A percentile compares a stretch with the other conserved stretches of the same genome.
Conservation (phyloP, 768 basidiomycete species). For the Mycena galericulata region DNA sequence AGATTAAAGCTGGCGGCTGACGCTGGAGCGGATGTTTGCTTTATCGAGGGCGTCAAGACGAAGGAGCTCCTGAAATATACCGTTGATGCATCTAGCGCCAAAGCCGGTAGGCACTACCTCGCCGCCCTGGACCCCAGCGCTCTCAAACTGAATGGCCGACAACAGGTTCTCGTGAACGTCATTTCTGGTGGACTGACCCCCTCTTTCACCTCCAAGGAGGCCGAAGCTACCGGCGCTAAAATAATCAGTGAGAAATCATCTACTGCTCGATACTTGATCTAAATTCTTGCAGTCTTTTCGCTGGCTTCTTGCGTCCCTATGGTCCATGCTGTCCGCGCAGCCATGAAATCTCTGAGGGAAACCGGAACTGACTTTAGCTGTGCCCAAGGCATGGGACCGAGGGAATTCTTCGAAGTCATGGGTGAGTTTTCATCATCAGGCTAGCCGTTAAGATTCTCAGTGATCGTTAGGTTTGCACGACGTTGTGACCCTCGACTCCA, state of each 20-base stretch:
- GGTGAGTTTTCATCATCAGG: constrained; percentile 51
- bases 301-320: constrained; percentile 82
- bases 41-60: constrained; percentile 83
- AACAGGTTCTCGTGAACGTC: constrained; percentile 78
- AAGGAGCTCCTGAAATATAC: constrained; percentile 73
- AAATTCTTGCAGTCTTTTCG: constrained; percentile 68
- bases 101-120: constrained; percentile 63
- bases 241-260: constrained; percentile 71
- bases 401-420: constrained; percentile 83
- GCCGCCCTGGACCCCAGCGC: no score
- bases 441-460: not conserved
- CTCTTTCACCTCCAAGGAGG: constrained; percentile 76
- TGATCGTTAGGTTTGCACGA: constrained; percentile 5
- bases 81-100: constrained; percentile 74
- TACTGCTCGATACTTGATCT: not conserved
- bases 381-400: constrained; percentile 78
- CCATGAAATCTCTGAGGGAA: constrained; percentile 80
- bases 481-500: constrained; percentile 20
- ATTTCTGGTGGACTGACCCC: constrained; percentile 85
- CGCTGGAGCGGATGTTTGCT: constrained; percentile 83
- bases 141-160: no score
- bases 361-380: constrained; percentile 78
- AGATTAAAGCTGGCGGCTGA: constrained; percentile 79
- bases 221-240: constrained; percentile 78
- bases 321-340: constrained; percentile 82